Evolutionary conservation across 2,329 filamentous ascomycete genomes (phyloP).

Genomic region (Trichothecium roseum): DNA sequence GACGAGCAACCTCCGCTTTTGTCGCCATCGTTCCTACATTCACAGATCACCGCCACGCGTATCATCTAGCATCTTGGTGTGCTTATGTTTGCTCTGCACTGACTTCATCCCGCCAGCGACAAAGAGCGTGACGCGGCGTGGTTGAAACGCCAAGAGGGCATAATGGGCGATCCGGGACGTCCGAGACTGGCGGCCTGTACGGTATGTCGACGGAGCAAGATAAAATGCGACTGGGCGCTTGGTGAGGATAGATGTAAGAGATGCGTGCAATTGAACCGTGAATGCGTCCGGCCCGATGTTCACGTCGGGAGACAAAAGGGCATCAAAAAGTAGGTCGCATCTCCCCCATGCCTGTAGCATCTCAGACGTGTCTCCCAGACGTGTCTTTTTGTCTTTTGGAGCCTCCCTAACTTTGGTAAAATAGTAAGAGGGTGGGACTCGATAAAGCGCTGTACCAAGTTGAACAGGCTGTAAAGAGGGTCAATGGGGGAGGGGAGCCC

Average conservation of each 20-base stretch:
- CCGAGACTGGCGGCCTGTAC: constrained; percentile 41
- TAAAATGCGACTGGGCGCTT: constrained; percentile 50
- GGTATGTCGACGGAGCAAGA: constrained; percentile 56
- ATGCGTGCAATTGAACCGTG: constrained; percentile 44
- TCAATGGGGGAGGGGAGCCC: constrained; percentile 19
- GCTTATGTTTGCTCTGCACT: no score
- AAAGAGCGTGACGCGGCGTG: no score
- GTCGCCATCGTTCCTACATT: no score
- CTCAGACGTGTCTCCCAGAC: no score
- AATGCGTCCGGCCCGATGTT: constrained; percentile 63
- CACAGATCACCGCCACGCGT: no score
- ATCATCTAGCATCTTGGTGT: no score
- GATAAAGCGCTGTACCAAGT: constrained; percentile 68
- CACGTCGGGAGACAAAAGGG: constrained; percentile 65
- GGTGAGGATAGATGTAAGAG: constrained; percentile 46
- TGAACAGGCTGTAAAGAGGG: constrained; percentile 55
- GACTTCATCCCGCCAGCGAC: no score
- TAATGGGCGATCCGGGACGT: constrained; percentile 1
- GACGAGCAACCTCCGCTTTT: no score
- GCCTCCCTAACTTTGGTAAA: background rate
- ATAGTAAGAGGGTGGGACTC: constrained; percentile 61
- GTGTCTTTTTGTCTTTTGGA: no score
- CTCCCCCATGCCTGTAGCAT: background rate
- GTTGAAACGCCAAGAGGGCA: background rate
- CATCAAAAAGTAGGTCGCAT: constrained; percentile 57